Evolutionary conservation across 371 early-diverging fungal species (phyloP).

Genomic region (Mortierella sp.): DNA sequence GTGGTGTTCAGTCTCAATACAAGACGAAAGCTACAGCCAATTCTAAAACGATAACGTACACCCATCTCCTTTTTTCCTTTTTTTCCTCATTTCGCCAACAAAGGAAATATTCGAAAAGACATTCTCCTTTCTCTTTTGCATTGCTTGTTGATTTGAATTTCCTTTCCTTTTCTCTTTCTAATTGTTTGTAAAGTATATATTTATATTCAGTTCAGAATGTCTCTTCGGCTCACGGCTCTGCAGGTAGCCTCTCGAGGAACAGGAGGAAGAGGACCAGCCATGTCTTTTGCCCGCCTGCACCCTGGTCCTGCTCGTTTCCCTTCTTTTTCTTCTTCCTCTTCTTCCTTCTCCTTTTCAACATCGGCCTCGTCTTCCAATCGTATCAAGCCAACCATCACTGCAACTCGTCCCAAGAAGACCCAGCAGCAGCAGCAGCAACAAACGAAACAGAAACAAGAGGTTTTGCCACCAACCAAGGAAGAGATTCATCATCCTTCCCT

Average conservation of each 20-base stretch:
- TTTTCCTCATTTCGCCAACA: too few species aligned
- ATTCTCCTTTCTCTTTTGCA: too few species aligned
- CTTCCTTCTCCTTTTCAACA: constrained; percentile 27
- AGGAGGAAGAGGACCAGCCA: not conserved
- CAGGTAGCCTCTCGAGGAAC: constrained; percentile 8
- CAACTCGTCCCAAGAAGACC: constrained; percentile 21
- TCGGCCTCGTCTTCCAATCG: constrained; percentile 17
- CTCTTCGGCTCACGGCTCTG: constrained; percentile 44
- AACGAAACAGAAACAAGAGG: constrained; percentile 12
- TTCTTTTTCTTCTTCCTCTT: not conserved
- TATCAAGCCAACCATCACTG: constrained; percentile 22
- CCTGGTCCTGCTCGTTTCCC: too few species aligned
- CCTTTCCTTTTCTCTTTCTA: not conserved
- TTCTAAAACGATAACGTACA: too few species aligned
- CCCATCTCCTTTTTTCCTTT: too few species aligned
- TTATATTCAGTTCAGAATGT: too few species aligned
- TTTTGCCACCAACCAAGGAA: constrained; percentile 19
- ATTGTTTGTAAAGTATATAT: too few species aligned
- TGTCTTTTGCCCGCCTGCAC: not conserved
- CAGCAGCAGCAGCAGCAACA: constrained; percentile 15
- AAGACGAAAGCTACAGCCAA: too few species aligned
- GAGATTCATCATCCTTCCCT: not conserved
- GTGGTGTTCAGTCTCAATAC: too few species aligned
- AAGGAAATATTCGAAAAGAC: too few species aligned
- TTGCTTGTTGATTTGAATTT: too few species aligned